Base-by-base conservation (phyloP, 2,329 filamentous ascomycete genomes). In the Coniochaeta hoffmannii region DNA sequence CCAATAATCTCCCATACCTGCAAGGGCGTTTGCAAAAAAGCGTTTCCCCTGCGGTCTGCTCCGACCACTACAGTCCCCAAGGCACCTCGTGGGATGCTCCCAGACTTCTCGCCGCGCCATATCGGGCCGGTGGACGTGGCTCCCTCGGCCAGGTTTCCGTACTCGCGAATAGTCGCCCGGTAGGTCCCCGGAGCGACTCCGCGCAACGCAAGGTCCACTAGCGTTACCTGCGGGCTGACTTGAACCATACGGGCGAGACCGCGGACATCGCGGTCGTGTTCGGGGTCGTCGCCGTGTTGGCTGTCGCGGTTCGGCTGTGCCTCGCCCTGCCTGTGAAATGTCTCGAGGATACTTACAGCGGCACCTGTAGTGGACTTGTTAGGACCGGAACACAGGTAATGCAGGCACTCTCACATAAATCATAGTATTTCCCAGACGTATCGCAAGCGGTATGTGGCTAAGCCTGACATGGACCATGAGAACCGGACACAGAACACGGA, bases 1-100 rank as follows among this genome's bases (percentile, higher is more conserved):
- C 94, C 94, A 71, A 97, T 96, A 69, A 96, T 81, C 73, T 99
- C 93, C 94, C 93, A 97, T 53, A 97, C 87, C 68, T 93, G 85
- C 58, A 97, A 86, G 0, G 85, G 81, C 61, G 83, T 86, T 67
- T 96, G 90, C 60, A 96, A 67, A 69, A 97, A 96, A 14, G 86
- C 83, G 61, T 83, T 85, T 6, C 91, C 93, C 30, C 86, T 80
- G 11, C 94, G 91, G 65, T 87, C 81, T 64, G 85, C 75, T 56
- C 84, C 87, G 34, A 99, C 86, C 58, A 88, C 77, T 12, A 99
- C 77, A 1, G 80, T 82, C 3, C 92, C 92, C 60, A 97, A 81
- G 12, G 86, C 67, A 3, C 88, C 88, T 56, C 82, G 78, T 52
- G 76, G 73, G 38, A 81, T 81, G 28, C 34, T 36, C 15, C 55